A percentile compares a stretch with the other conserved stretches of the same genome.
Evolutionary conservation across 2,329 filamentous ascomycete genomes (phyloP).

Genomic region (Aspergillus tanneri): DNA sequence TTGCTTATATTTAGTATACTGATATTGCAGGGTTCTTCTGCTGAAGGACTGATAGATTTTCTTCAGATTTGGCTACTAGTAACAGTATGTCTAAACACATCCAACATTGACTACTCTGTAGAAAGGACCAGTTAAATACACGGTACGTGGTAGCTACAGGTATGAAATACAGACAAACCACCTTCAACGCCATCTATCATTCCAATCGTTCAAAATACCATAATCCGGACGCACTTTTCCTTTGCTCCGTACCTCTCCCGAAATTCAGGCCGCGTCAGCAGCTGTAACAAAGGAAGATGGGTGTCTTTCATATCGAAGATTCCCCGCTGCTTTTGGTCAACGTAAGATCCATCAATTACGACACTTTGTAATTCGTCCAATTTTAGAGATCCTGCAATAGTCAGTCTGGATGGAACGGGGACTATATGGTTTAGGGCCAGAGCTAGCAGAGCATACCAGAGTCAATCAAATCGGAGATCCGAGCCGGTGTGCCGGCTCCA

Average conservation of each 20-base stretch:
- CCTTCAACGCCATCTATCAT: conserved; percentile 11
- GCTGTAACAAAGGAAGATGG: conserved; percentile 72
- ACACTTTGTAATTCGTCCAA: conserved; percentile 71
- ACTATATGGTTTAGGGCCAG: not conserved
- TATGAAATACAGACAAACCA: conserved; percentile 1
- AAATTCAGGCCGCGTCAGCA: conserved; percentile 70
- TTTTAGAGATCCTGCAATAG: conserved; percentile 62
- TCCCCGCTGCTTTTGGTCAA: conserved; percentile 91
- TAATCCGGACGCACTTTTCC: conserved; percentile 52
- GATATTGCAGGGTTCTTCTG: too few relatives aligned
- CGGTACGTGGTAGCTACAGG: too few relatives aligned
- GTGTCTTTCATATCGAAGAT: conserved; percentile 96
- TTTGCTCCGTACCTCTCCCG: conserved; percentile 64
- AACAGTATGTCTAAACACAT: too few relatives aligned
- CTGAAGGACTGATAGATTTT: too few relatives aligned
- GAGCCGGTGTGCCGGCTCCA: conserved; percentile 83
- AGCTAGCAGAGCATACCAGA: conserved; percentile 59
- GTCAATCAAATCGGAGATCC: conserved; percentile 78
- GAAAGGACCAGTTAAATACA: too few relatives aligned
- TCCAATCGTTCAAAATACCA: conserved; percentile 47
- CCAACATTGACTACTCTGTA: too few relatives aligned
- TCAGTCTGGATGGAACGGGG: not conserved
- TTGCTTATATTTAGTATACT: too few relatives aligned
- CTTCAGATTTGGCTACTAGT: too few relatives aligned
- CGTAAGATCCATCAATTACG: conserved; percentile 85